Evolutionary conservation across 345 rosid species (phyloP).

Genomic region (Mangifera indica): DNA sequence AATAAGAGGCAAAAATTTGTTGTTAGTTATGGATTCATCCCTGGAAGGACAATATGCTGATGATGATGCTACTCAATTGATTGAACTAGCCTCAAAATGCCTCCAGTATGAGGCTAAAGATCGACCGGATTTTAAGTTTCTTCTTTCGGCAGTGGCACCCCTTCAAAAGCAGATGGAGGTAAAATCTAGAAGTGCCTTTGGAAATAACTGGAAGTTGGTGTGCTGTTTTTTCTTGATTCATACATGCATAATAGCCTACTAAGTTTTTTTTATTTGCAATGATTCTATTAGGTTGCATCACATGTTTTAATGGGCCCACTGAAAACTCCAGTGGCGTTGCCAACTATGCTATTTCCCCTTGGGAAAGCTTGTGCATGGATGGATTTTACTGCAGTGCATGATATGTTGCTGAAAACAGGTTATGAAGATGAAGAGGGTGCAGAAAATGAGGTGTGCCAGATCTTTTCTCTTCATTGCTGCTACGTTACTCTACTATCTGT

Average conservation of each 20-base stretch:
- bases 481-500: not conserved
- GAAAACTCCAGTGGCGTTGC: slow-evolving; percentile 47
- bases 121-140: slow-evolving; percentile 58
- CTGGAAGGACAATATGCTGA: slow-evolving; percentile 68
- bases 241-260: slow-evolving; percentile 10
- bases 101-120: slow-evolving; percentile 73
- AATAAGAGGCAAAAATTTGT: slow-evolving; percentile 59
- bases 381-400: slow-evolving; percentile 83
- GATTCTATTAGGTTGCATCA: slow-evolving; percentile 52
- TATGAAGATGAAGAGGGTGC: slow-evolving; percentile 91
- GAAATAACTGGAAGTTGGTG: slow-evolving; percentile 1
- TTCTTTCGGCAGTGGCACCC: slow-evolving; percentile 55
- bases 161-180: slow-evolving; percentile 72
- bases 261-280: slow-evolving; percentile 7
- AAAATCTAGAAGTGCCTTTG: slow-evolving; percentile 17
- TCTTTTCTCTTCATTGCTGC: slow-evolving; percentile 3
- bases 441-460: slow-evolving; percentile 49
- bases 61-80: slow-evolving; percentile 58
- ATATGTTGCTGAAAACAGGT: slow-evolving; percentile 75
- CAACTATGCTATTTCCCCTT: slow-evolving; percentile 62
- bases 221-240: not conserved
- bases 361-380: slow-evolving; percentile 73
- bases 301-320: slow-evolving; percentile 59
- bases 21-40: slow-evolving; percentile 65
- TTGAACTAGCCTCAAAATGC: slow-evolving; percentile 67